A percentile compares a stretch with the other conserved stretches of the same genome.
Conservation (phyloP, 1,284 basidiomycete genomes). For the Apiotrichum veenhuisii region DNA sequence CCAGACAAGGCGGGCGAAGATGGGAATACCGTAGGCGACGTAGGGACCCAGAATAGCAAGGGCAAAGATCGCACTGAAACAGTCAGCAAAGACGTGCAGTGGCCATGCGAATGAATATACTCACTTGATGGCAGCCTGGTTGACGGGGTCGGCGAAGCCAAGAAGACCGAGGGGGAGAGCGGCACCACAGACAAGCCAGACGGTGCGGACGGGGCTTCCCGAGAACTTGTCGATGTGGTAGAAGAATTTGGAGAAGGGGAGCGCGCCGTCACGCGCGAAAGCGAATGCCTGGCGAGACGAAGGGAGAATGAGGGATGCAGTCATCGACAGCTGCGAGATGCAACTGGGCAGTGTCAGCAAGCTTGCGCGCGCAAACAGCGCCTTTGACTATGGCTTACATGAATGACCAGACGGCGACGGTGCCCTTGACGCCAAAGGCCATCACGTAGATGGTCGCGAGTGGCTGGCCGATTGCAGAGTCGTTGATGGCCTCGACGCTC, state of each 20-base stretch:
- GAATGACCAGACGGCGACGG: constrained; percentile 49
- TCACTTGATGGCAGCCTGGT: constrained; percentile 36
- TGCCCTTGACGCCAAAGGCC: constrained; percentile 46
- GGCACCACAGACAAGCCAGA: constrained; percentile 39
- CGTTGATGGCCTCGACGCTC: constrained; percentile 58
- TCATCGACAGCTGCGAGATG: constrained; percentile 33
- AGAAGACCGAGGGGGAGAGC: constrained; percentile 37
- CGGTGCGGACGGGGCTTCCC: constrained; percentile 39
- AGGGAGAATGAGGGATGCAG: constrained; percentile 37
- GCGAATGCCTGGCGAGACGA: constrained; percentile 62
- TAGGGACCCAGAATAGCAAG: constrained; percentile 36
- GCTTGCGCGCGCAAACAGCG: fast-evolving
- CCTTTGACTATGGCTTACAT: constrained; percentile 1
- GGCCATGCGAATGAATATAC: not conserved
- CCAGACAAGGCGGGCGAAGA: constrained; percentile 36
- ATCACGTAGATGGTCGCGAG: constrained; percentile 46
- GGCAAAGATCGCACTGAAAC: constrained; percentile 34
- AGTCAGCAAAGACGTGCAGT: not conserved
- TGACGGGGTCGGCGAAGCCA: constrained; percentile 37
- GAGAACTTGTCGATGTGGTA: constrained; percentile 31
- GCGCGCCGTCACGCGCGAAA: constrained; percentile 62
- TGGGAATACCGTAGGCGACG: constrained; percentile 40
- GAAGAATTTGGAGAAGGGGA: constrained; percentile 66
- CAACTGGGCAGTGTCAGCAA: not conserved
- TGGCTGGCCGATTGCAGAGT: constrained; percentile 65